Conservation (phyloP, 106 monocot species). For the Hemerocallis citrina region DNA sequence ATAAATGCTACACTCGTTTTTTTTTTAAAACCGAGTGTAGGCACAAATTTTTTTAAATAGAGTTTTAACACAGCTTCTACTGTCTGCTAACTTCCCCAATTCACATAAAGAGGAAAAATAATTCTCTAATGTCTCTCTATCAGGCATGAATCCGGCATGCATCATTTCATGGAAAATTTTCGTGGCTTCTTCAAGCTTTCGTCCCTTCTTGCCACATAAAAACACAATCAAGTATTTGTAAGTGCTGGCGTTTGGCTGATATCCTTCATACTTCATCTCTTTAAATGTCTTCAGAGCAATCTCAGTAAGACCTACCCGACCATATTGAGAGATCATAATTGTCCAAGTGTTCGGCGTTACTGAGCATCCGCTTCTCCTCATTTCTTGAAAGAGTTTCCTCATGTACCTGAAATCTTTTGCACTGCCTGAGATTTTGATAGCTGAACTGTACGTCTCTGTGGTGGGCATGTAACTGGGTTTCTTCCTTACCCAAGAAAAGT, state of each 20-base stretch:
- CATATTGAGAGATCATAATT: conserved; percentile 88
- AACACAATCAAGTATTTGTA: conserved; percentile 70
- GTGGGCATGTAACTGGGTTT: conserved; percentile 36
- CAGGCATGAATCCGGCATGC: conserved; percentile 42
- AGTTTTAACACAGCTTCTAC: conserved; percentile 32
- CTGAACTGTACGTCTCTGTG: conserved; percentile 62
- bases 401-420: conserved; percentile 82
- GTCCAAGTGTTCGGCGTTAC: conserved; percentile 76
- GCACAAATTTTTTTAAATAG: conserved; percentile 38
- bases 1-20: too few relatives aligned
- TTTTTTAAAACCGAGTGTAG: too few relatives aligned
- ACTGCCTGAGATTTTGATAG: conserved; percentile 78
- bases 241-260: conserved; percentile 43
- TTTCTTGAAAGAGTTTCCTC: conserved; percentile 63
- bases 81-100: conserved; percentile 29
- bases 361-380: conserved; percentile 37
- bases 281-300: conserved; percentile 62
- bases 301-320: conserved; percentile 73
- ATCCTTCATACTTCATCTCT: conserved; percentile 64
- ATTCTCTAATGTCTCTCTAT: conserved; percentile 39
- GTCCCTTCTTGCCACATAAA: conserved; percentile 68
- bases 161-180: conserved; percentile 67
- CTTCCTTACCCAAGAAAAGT: conserved; percentile 55
- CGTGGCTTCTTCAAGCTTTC: conserved; percentile 52
- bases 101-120: conserved; percentile 77